phyloP scores from a whole-genome alignment of 768 basidiomycete genomes.

The Hygrophorus pudorinus region DNA sequence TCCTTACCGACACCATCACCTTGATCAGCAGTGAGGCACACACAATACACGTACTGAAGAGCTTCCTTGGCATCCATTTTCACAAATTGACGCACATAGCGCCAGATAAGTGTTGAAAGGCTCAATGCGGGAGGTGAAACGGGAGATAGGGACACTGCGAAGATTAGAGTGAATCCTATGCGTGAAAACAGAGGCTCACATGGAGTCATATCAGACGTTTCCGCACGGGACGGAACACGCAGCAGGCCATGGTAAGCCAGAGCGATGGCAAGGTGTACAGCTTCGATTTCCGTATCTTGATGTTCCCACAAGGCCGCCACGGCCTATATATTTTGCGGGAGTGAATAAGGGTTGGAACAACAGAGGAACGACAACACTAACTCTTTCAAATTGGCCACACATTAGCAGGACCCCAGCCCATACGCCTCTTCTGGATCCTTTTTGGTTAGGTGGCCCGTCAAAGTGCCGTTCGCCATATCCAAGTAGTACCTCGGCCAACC shows the following conservation, averaged over 20 bases:
- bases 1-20: conserved; percentile 63
- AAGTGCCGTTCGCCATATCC: conserved; percentile 80
- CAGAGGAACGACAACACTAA: conserved; percentile 22
- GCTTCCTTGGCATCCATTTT: conserved; percentile 91
- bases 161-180: not conserved
- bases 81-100: conserved; percentile 87
- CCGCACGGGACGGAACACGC: conserved; percentile 69
- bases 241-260: conserved; percentile 90
- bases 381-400: conserved; percentile 92
- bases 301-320: conserved; percentile 86
- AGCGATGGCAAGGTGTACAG: conserved; percentile 87
- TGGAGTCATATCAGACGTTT: conserved; percentile 77
- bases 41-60: conserved; percentile 87
- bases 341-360: not conserved
- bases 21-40: conserved; percentile 71
- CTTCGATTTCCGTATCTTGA: conserved; percentile 81
- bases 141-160: conserved; percentile 60
- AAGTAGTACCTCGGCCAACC: conserved; percentile 63
- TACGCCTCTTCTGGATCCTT: conserved; percentile 49
- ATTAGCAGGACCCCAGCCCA: conserved; percentile 83
- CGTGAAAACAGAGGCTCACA: conserved; percentile 34
- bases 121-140: conserved; percentile 63
- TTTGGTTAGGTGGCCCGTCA: conserved; percentile 52
- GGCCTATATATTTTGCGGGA: conserved; percentile 39
- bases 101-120: conserved; percentile 80